Base-by-base conservation (phyloP, 1,284 basidiomycete species). In the Cryptococcus amylolentus region DNA sequence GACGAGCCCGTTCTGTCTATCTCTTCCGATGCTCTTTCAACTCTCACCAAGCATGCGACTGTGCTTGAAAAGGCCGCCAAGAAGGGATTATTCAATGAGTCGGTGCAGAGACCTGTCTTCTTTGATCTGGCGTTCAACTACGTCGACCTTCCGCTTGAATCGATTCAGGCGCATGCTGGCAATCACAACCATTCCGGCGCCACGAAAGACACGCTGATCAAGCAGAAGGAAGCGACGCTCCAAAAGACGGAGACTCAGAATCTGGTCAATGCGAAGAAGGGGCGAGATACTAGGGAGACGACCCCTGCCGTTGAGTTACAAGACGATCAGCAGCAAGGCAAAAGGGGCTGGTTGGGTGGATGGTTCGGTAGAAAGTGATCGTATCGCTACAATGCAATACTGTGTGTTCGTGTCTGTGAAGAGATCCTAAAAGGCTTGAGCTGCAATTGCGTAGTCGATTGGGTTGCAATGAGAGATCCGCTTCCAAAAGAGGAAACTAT, bases 111-210 rank as follows among this genome's bases (percentile, higher is more conserved):
- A 72, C 89, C 88, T 8, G 70, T 91, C 37, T 95, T 95, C 80
- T 95, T 92, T 77, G 90, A 95, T 72, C 88, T 91, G 63, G 92
- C 91, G n/a, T 84, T 92, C 70, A 95, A 94, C 76, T 95, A 94
- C 68, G 85, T 91, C 54, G 85, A 88, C 65, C 73, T 91, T 55
- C 88, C 89, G 67, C 86, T 93, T 84, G 88, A 90, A 46, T 80
- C 83, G 49, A 77, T 95, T 54, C 78, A 85, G 66, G 82, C 82
- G 55, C 80, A 86, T 7, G 88, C 87, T 4, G 90, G 90, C 1
- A 23, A 50, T 20, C 14, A 16, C 10, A 86, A 84, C 76, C 51
- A 58, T 12, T 39, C 56, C 43, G 61, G 65, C 26, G 46, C 61
- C 20, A 42, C 54, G n/a, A 37, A 55, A 12, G 46, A 41, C 37